Percentiles rank a stretch among this genome's conserved stretches.
Evolutionary conservation across 2,329 filamentous ascomycete genomes (phyloP).

Genomic region (Aureobasidium subglaciale): DNA sequence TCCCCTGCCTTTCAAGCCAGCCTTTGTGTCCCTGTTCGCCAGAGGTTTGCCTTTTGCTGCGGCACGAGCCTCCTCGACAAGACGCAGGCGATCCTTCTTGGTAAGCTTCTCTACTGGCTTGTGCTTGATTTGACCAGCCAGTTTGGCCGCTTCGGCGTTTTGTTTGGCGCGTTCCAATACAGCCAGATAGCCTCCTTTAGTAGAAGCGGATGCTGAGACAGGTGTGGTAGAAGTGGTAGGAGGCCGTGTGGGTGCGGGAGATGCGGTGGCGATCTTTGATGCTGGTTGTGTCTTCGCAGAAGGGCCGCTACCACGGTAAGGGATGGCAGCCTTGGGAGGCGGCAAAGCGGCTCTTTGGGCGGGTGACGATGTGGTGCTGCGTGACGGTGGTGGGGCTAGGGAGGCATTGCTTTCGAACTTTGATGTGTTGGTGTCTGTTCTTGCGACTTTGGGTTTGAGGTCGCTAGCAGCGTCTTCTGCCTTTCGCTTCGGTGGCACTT

Average conservation of each 20-base stretch:
- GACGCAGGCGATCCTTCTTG: slow-evolving; percentile 45
- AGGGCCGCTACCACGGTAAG: slow-evolving; percentile 14
- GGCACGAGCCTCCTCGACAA: slow-evolving; percentile 35
- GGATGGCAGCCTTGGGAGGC: slow-evolving; percentile 15
- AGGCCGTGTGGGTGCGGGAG: slow-evolving; percentile 14
- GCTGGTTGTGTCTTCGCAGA: slow-evolving; percentile 17
- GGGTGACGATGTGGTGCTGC: slow-evolving; percentile 19
- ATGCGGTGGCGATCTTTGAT: slow-evolving; percentile 19
- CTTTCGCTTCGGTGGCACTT: slow-evolving; percentile 27
- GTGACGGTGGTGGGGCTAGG: slow-evolving; percentile 22
- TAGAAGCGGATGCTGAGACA: slow-evolving; percentile 35
- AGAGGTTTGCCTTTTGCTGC: slow-evolving; percentile 36
- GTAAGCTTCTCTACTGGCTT: slow-evolving; percentile 62
- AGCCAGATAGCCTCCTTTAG: slow-evolving; percentile 68
- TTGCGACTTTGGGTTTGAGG: slow-evolving; percentile 28
- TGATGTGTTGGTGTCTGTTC: slow-evolving; percentile 26
- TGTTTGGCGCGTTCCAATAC: slow-evolving; percentile 66
- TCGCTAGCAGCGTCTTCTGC: slow-evolving; percentile 31
- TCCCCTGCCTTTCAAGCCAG: slow-evolving; percentile 23
- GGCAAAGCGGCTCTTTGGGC: slow-evolving; percentile 12
- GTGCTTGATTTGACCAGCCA: slow-evolving; percentile 64
- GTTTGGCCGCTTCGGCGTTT: slow-evolving; percentile 52
- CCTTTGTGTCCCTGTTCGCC: slow-evolving; percentile 17
- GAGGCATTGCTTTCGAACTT: slow-evolving; percentile 25
- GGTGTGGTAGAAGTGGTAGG: slow-evolving; percentile 15